Evolutionary conservation across 2,329 filamentous ascomycete genomes (phyloP), one percentile per base, ranked within the genome.

Genomic region (Nothophaeocryptopus gaeumannii): DNA sequence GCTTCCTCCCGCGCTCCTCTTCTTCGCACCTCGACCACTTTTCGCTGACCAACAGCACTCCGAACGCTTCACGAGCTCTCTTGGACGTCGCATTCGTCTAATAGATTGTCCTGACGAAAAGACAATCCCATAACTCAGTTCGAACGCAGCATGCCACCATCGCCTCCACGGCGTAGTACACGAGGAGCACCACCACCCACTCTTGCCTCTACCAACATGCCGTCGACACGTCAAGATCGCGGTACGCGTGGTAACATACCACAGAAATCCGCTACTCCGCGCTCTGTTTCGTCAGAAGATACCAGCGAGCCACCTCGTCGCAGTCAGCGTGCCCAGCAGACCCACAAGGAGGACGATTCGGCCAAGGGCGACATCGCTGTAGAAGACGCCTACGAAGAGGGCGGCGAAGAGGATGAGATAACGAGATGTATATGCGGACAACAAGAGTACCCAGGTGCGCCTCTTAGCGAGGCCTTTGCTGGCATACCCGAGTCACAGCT

Each of bases 401-500:
- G 77, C 32, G 78, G 79, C 41, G 87, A 89, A 52, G 80, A 96
- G 69, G 91, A 96, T 66, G 93, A 97, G 74, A 84, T 93, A 48
- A 96, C 96, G 66, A 84, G 93, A 60, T 99, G 93, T 74, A 85
- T 99, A 58, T 99, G 93, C 72, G 91, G 90, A 61, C 85, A 87
- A 62, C 89, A 95, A 65, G 93, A 99, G 50, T 97, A 97, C 72
- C 93, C 93, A 15, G 93, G 93, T 46, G 87, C 79, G 53, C 81
- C 81, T 72, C 84, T 63, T 81, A 86, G 66, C 48, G 71, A 69
- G 58, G 69, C 69, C 38, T 69, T 68, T 51, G 64, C 63, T 44
- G 59, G 62, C 72, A 79, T 60, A n/a, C 50, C 56, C n/a, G 77
- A 79, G 53, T 64, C 75, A 56, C 77, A 89, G 56, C 82, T 84